Evolutionary conservation across 2,329 filamentous ascomycete genomes (phyloP).

Genomic region (Ceratocystis smalleyi): DNA sequence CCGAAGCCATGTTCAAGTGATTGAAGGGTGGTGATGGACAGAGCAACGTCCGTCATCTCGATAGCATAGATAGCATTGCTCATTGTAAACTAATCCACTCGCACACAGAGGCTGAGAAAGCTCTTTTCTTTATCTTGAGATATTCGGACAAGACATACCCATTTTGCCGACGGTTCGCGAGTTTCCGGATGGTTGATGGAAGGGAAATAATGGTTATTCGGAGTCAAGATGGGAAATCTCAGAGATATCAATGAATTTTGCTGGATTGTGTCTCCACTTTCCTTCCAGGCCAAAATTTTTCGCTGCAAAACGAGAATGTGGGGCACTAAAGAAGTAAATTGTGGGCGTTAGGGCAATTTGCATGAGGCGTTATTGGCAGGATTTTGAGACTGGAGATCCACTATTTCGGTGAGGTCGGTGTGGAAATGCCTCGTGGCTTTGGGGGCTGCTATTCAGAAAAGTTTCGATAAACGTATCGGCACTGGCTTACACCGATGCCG

Average conservation of each 20-base stretch:
- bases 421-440: neutral
- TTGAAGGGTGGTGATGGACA: neutral
- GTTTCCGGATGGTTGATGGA: constrained; percentile 14
- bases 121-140: constrained; percentile 16
- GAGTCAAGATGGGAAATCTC: constrained; percentile 3
- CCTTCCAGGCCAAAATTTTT: constrained; percentile 1
- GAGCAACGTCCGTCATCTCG: neutral
- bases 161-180: constrained; percentile 17
- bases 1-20: constrained; percentile 3
- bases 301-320: neutral
- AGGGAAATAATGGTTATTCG: neutral
- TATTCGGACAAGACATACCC: constrained; percentile 16
- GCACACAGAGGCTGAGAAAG: constrained; percentile 32
- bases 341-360: constrained; percentile 16
- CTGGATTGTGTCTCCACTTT: neutral
- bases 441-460: neutral
- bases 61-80: neutral
- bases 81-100: constrained; percentile 29
- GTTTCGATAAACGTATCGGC: neutral
- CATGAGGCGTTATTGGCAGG: neutral
- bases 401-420: constrained; percentile 6
- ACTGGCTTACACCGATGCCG: too few relatives aligned
- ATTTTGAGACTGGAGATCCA: neutral
- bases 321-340: constrained; percentile 3
- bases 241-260: constrained; percentile 6